phyloP scores from a whole-genome alignment of 2,329 filamentous ascomycete genomes.

The Penicillium verrucosum region DNA sequence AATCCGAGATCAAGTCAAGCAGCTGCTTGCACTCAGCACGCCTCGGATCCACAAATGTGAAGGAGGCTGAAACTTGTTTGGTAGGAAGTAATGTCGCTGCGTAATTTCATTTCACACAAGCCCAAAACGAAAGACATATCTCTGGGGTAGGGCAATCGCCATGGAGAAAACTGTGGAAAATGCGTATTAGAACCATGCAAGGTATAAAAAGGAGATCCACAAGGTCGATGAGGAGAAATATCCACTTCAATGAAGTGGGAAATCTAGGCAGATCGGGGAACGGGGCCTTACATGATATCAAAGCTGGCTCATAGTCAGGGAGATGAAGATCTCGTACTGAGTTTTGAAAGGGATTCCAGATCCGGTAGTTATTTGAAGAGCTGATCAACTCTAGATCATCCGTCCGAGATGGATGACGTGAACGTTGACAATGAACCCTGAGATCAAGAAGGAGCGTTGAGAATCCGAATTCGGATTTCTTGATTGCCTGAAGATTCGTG shows the following conservation, averaged over 20 bases:
- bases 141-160: constrained; percentile 42
- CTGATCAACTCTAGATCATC: not conserved
- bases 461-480: constrained; percentile 17
- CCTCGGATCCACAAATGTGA: constrained; percentile 18
- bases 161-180: constrained; percentile 36
- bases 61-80: constrained; percentile 27
- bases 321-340: constrained; percentile 17
- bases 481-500: constrained; percentile 26
- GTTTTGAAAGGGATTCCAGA: constrained; percentile 5
- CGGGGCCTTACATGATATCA: constrained; percentile 24
- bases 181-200: constrained; percentile 18
- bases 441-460: constrained; percentile 18
- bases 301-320: constrained; percentile 26
- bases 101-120: constrained; percentile 43
- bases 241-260: constrained; percentile 2
- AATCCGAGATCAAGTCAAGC: constrained; percentile 8
- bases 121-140: constrained; percentile 46
- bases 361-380: not conserved
- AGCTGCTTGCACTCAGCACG: constrained; percentile 21
- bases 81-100: constrained; percentile 38
- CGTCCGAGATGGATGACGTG: constrained; percentile 1
- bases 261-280: constrained; percentile 1
- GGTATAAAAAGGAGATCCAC: not conserved
- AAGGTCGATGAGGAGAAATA: not conserved
- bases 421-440: constrained; percentile 1